These are phyloP conservation scores for Bipolaris bicolor DNA, from an alignment of 2,329 filamentous ascomycete species.

Conservation along the genomic window DNA sequence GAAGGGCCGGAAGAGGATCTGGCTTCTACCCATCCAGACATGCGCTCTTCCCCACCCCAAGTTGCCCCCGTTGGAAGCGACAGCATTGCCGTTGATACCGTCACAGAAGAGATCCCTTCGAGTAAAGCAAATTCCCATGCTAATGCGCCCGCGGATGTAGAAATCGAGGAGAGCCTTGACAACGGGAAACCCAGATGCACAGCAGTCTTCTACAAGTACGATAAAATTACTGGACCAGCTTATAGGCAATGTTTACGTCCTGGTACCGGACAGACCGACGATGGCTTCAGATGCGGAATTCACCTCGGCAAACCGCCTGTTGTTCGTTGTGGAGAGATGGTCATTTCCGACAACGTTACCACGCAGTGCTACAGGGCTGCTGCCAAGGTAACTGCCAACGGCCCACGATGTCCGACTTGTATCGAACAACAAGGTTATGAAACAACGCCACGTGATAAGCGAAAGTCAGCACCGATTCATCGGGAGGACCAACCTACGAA, in stretches of 20 bases:
- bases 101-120: background rate
- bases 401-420: background rate
- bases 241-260: conserved; percentile 14
- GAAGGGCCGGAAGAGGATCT: background rate
- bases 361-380: background rate
- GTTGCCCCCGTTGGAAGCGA: background rate
- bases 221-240: background rate
- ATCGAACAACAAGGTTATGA: background rate
- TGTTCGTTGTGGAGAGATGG: conserved; percentile 5
- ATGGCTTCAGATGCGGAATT: conserved; percentile 4
- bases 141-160: background rate
- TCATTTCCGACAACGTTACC: background rate
- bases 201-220: conserved; percentile 9
- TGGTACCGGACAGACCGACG: conserved; percentile 2
- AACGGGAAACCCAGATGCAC: conserved; percentile 15
- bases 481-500: background rate
- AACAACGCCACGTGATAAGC: background rate
- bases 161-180: conserved; percentile 1
- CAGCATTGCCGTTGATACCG: background rate
- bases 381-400: background rate
- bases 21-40: background rate
- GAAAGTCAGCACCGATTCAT: background rate
- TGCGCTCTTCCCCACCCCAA: conserved; percentile 1
- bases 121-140: background rate
- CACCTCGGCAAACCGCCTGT: conserved; percentile 5